Percentiles rank a stretch among this genome's conserved stretches.
Evolutionary conservation across 164 flowering plant species (phyloP).

Genomic region (Cinnamomum micranthum): DNA sequence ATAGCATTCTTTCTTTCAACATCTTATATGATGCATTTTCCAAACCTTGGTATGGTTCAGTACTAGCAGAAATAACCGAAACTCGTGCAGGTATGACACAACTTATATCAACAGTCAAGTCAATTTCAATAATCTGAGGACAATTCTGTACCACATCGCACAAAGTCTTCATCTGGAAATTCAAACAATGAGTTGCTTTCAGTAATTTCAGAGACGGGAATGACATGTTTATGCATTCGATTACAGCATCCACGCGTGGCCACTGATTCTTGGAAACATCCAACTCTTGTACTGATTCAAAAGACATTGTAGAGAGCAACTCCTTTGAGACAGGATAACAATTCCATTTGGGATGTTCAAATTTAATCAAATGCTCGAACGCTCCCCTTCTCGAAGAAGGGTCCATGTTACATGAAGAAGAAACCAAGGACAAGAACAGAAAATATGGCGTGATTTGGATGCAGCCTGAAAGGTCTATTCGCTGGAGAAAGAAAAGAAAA

Average conservation of each 20-base stretch:
- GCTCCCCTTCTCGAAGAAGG: constrained; percentile 22
- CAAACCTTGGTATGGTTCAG: constrained; percentile 10
- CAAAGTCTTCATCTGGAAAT: constrained; percentile 35
- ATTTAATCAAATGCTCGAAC: constrained; percentile 16
- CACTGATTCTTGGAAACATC: constrained; percentile 61
- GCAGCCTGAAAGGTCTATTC: constrained; percentile 66
- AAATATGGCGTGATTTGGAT: constrained; percentile 50
- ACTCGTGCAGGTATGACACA: constrained; percentile 39
- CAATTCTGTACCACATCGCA: constrained; percentile 36
- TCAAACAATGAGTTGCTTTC: constrained; percentile 50
- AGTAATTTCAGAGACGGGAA: constrained; percentile 61
- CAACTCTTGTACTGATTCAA: constrained; percentile 54
- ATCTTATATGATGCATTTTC: not conserved
- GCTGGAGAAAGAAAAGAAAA: constrained; percentile 34
- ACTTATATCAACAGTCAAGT: constrained; percentile 52
- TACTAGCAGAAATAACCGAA: constrained; percentile 12
- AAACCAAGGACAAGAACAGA: constrained; percentile 54
- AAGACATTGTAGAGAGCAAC: constrained; percentile 30
- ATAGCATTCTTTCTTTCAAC: constrained; percentile 13
- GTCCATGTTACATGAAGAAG: constrained; percentile 29
- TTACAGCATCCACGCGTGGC: constrained; percentile 39
- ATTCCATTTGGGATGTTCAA: constrained; percentile 13
- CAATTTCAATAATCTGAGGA: constrained; percentile 45
- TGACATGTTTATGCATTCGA: constrained; percentile 47
- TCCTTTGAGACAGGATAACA: constrained; percentile 6